A percentile compares a stretch with the other conserved stretches of the same genome.
These are phyloP conservation scores for Pseudogymnoascus sp. DNA, from an alignment of 2,329 filamentous ascomycete genomes.

Conservation along the genomic window DNA sequence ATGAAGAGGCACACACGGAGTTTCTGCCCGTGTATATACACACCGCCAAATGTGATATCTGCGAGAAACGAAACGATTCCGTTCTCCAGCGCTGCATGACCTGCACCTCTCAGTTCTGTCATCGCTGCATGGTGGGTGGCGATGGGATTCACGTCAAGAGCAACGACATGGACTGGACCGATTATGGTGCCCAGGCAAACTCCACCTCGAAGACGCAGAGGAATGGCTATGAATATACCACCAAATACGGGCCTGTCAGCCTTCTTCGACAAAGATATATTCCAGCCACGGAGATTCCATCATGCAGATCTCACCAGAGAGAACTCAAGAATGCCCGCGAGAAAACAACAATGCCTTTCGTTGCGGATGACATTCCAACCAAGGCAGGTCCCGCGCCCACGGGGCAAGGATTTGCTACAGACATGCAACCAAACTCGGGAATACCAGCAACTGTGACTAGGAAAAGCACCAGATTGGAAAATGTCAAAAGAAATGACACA, in stretches of 20 bases:
- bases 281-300: not conserved
- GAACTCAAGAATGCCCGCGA: not conserved
- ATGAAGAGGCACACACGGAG: not conserved
- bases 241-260: not conserved
- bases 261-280: not conserved
- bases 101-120: not conserved
- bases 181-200: not conserved
- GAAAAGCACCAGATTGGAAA: not conserved
- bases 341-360: not conserved
- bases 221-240: not conserved
- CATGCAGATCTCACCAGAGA: not conserved
- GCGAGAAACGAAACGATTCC: not conserved
- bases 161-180: not conserved
- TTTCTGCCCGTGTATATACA: conserved; percentile 5
- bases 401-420: not conserved
- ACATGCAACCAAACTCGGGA: not conserved
- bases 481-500: not conserved
- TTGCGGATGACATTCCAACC: not conserved
- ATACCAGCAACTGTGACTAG: not conserved
- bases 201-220: not conserved
- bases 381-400: not conserved
- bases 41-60: conserved; percentile 11
- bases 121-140: not conserved
- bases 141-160: not conserved
- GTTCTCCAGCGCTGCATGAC: conserved; percentile 7